Evolutionary conservation across 768 basidiomycete genomes (phyloP).

Genomic region (Xerocomellus amylosporus): DNA sequence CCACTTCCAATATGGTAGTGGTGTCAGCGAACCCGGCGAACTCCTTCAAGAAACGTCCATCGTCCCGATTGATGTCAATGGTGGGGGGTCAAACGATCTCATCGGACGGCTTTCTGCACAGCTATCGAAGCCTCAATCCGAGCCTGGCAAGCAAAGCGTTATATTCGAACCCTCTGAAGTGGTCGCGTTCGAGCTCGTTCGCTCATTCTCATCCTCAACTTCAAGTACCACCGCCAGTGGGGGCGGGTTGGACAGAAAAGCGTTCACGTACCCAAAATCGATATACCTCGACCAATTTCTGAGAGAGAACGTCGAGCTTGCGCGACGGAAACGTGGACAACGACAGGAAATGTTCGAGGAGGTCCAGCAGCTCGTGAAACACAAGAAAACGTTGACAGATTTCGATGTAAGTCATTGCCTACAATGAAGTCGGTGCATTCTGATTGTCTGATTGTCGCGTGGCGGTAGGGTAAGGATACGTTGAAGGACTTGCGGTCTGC

Average conservation of each 20-base stretch:
- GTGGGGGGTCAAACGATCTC: constrained; percentile 50
- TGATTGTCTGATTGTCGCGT: background rate
- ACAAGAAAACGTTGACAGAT: constrained; percentile 47
- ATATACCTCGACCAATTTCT: constrained; percentile 76
- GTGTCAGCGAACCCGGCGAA: constrained; percentile 34
- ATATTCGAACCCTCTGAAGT: constrained; percentile 64
- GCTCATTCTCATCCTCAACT: constrained; percentile 24
- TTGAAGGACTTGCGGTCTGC: constrained; percentile 58
- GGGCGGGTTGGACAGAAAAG: constrained; percentile 26
- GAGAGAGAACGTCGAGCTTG: constrained; percentile 49
- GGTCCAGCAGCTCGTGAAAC: constrained; percentile 44
- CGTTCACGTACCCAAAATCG: constrained; percentile 59
- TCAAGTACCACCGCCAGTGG: constrained; percentile 12
- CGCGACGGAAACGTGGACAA: constrained; percentile 34
- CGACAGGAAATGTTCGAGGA: constrained; percentile 45
- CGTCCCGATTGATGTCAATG: constrained; percentile 52
- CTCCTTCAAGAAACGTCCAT: constrained; percentile 40
- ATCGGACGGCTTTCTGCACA: constrained; percentile 46
- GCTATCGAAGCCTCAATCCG: constrained; percentile 28
- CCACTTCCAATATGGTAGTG: constrained; percentile 54
- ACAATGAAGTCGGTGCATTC: background rate
- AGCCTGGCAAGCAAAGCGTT: constrained; percentile 45
- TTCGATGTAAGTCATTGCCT: constrained; percentile 49
- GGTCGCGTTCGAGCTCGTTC: constrained; percentile 53
- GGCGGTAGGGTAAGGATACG: constrained; percentile 56